Base-by-base conservation (phyloP, 192 early-diverging fungal genomes). In the Cetraspora pellucida region DNA sequence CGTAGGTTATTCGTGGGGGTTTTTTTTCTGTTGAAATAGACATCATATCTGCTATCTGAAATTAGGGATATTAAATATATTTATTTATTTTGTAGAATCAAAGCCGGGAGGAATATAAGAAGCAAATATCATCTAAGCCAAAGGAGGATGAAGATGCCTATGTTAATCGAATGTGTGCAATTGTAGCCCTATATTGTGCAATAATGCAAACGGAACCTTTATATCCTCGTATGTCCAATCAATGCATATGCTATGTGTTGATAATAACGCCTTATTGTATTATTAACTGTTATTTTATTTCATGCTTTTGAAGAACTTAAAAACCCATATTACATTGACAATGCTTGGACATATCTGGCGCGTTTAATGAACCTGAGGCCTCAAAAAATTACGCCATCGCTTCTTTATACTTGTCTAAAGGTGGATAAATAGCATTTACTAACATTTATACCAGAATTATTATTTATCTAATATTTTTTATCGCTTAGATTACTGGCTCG, bases 261-360 rank as follows among this genome's bases (percentile, higher is more conserved):
- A 37, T 37, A 7, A 37, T 37, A 37, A 37, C 3, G 7, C 7
- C 7, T 37, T 37, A 7, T 37, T 37, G 4, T 7, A 37, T 37
- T 37, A 5, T 49, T 28, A 44, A 73, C 52, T 21, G 23, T 61
- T 23, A 43, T 59, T 37, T 52, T 43, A 52, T 74, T 16, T 23
- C 8, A 54, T 52, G 8, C 17, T 49, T 47, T 28, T 31, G 14
- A 44, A 67, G 75, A 37, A 43, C 17, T 65, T 8, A 16, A 28
- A 25, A 83, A 88, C 43, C 68, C 77, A 0, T 84, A 90, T 66
- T 80, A 83, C 1, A 84, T 95, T 9, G 77, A 84, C 0, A 74
- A 91, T 37, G 91, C 80, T 2, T 96, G 93, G 93, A 85, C 74
- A 45, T 96, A 93, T 93, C 73, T 93, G 21, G 85, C 91, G 0